Evolutionary conservation across 345 rosid species (phyloP), one percentile per base, ranked within the genome.

Genomic region (Hypericum perforatum): DNA sequence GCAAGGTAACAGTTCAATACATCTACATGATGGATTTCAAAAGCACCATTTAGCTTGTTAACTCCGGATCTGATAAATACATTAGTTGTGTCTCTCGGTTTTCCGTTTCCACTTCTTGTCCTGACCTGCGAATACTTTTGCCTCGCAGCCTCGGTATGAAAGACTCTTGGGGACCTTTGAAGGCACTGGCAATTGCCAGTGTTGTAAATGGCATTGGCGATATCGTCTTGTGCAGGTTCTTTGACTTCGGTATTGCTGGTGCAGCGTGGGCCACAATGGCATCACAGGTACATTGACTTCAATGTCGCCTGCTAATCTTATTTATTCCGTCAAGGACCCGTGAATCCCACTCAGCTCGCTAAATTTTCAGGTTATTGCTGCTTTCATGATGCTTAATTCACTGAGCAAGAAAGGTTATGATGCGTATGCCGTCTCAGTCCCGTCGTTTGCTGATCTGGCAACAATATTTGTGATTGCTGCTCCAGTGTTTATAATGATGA

Each of bases 191-290:
- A 11, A 80, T 77, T 62, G 82, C 96, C 52, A 83, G 83, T 67
- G 73, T 76, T 41, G 68, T 92, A 55, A 92, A 92, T 51, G 83
- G 74, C 56, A 52, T 81, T 57, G 98, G 95, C 63, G 89, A 81
- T 67, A 61, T 88, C 12, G 67, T 83, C 58, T 76, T 88, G 8
- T 88, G 98, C 79, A 75, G 68, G 49, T 70, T 82, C 60, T 69
- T 88, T 57, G 90, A 88, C 51, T 83, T 74, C 29, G 96, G 96
- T 45, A 85, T 88, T 50, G 88, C 86, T 52, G 98, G 98, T 57
- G 98, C 95, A 15, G 96, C 98, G 16, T 88, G 96, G 95, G 94
- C 96, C 52, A 80, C 96, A 11, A 88, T 85, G 94, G 85, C 71
- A 39, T 88, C 98, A 37, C 98, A 92, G 59, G 98, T 92, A 79